Evolutionary conservation across 768 basidiomycete genomes (phyloP).

Genomic region (Tremella mesenterica): DNA sequence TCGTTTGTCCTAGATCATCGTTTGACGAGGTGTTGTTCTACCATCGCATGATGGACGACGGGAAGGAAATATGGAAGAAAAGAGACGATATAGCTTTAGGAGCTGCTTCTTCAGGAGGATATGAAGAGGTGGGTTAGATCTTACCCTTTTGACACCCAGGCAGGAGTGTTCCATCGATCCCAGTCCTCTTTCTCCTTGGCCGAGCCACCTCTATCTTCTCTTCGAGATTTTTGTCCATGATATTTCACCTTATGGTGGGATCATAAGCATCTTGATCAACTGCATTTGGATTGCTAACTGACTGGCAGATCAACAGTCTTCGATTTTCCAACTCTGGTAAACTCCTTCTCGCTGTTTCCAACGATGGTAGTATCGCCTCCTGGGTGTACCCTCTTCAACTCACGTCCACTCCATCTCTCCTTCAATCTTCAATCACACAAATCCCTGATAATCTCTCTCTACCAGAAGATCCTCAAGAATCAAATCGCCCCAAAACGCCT

Average conservation of each 20-base stretch:
- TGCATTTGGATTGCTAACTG: not conserved
- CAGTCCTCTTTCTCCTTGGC: not conserved
- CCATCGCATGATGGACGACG: constrained; percentile 9
- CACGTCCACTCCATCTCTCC: not conserved
- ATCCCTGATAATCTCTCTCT: constrained; percentile 8
- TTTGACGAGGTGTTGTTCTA: constrained; percentile 39
- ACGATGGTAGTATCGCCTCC: constrained; percentile 31
- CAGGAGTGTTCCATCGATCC: not conserved
- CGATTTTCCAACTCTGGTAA: constrained; percentile 30
- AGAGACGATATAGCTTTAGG: constrained; percentile 30
- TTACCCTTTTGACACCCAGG: too few relatives aligned
- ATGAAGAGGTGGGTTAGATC: constrained; percentile 27
- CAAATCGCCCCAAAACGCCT: not conserved
- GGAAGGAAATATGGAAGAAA: constrained; percentile 23
- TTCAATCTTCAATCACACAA: not conserved
- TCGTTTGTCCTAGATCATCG: constrained; percentile 21
- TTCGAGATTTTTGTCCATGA: too few relatives aligned
- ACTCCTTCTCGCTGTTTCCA: constrained; percentile 32
- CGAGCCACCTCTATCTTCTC: not conserved
- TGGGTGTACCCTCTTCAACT: constrained; percentile 26
- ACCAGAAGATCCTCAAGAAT: not conserved
- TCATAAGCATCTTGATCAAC: too few relatives aligned
- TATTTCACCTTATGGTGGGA: too few relatives aligned
- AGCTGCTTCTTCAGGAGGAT: constrained; percentile 18
- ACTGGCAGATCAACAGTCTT: constrained; percentile 27